Conservation (phyloP, 805 yeast species). For the Sugiyamaella americana region DNA sequence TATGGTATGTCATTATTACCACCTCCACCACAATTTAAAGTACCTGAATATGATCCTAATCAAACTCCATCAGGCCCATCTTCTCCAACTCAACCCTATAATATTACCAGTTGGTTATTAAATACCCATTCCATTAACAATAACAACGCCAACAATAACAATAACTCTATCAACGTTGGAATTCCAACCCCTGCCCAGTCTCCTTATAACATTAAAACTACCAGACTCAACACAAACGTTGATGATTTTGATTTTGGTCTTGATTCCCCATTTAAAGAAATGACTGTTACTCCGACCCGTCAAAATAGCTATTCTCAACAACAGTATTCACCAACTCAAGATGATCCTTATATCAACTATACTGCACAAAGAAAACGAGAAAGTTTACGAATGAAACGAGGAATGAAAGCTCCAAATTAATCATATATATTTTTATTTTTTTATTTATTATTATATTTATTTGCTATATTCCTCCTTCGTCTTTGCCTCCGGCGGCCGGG, state of each 20-base stretch:
- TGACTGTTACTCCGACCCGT: background rate
- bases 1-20: background rate
- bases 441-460: no score
- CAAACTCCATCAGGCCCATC: background rate
- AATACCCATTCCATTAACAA: constrained; percentile 6
- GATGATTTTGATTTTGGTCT: constrained; percentile 7
- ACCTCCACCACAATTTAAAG: background rate
- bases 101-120: constrained; percentile 9
- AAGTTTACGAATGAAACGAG: constrained; percentile 45
- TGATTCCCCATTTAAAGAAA: constrained; percentile 8
- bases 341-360: constrained; percentile 31
- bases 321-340: background rate
- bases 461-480: no score
- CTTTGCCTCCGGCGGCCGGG: no score
- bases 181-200: constrained; percentile 9
- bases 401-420: constrained; percentile 15
- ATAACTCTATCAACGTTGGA: no score
- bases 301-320: background rate
- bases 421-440: no score
- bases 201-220: constrained; percentile 3
- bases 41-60: background rate
- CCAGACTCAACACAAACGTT: background rate
- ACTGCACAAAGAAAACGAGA: constrained; percentile 50
- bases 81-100: constrained; percentile 1
- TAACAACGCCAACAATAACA: background rate